phyloP scores from a whole-genome alignment of 2,329 filamentous ascomycete species.

The Alternaria sp. region DNA sequence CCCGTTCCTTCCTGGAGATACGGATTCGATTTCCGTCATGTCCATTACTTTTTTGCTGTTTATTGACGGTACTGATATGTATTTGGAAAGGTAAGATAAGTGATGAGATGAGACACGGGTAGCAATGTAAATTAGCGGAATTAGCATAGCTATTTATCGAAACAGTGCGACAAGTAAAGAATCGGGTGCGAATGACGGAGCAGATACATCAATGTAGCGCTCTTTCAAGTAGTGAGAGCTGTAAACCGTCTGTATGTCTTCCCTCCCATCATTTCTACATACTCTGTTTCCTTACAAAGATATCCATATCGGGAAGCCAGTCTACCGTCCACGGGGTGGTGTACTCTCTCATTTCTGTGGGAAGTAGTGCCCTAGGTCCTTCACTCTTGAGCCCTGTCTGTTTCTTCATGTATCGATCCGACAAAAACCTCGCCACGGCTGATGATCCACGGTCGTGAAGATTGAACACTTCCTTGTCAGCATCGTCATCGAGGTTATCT shows the following conservation, averaged over 20 bases:
- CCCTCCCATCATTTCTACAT: too few species aligned
- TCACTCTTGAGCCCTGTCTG: background rate
- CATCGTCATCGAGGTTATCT: rapidly evolving
- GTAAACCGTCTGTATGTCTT: too few species aligned
- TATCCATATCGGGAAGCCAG: background rate
- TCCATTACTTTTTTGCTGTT: background rate
- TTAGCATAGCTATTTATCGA: too few species aligned
- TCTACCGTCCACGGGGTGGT: background rate
- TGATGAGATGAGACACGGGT: background rate
- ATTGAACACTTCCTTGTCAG: rapidly evolving
- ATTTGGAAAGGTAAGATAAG: background rate
- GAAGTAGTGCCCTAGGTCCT: rapidly evolving
- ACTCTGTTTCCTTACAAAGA: background rate
- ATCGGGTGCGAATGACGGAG: too few species aligned
- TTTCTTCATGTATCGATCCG: background rate
- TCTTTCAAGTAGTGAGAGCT: too few species aligned
- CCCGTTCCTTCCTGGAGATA: background rate
- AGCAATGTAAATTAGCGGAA: too few species aligned
- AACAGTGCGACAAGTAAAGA: too few species aligned
- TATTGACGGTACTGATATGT: background rate
- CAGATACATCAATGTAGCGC: too few species aligned
- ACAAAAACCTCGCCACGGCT: background rate
- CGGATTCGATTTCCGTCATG: background rate
- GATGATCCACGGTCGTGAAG: background rate
- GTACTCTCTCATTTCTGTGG: background rate